Conservation (phyloP, 129 eudicot species). For the Lonicera japonica region DNA sequence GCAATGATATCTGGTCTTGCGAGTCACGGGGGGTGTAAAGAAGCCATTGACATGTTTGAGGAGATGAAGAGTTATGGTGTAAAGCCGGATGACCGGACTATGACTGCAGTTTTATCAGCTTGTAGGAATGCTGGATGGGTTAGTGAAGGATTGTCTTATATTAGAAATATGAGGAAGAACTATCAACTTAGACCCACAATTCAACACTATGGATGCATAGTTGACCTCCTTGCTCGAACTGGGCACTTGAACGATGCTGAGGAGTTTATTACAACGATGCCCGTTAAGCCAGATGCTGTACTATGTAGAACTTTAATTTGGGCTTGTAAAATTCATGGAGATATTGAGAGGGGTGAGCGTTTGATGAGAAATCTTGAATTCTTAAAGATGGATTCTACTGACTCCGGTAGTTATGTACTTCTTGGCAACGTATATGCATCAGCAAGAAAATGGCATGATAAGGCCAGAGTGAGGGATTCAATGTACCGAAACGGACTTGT, state of each 20-base stretch:
- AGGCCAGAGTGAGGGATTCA: constrained; percentile 27
- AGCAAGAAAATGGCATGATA: constrained; percentile 39
- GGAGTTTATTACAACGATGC: constrained; percentile 38
- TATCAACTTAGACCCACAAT: constrained; percentile 37
- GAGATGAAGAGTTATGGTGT: constrained; percentile 22
- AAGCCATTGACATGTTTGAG: constrained; percentile 37
- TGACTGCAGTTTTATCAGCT: constrained; percentile 38
- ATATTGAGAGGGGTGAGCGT: constrained; percentile 11
- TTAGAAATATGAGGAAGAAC: constrained; percentile 22
- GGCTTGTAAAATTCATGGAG: constrained; percentile 45
- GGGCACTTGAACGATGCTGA: constrained; percentile 51
- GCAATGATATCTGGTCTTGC: constrained; percentile 51
- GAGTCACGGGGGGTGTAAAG: constrained; percentile 36
- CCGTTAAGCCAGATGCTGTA: constrained; percentile 35
- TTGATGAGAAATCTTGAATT: constrained; percentile 28
- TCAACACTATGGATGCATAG: constrained; percentile 54
- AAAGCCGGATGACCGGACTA: constrained; percentile 43
- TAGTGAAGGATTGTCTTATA: constrained; percentile 24
- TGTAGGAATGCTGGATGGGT: constrained; percentile 48
- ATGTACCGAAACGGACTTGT: constrained; percentile 31
- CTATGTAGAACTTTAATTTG: constrained; percentile 45
- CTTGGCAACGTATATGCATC: constrained; percentile 41
- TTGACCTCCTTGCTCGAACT: constrained; percentile 46
- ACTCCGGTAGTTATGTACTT: constrained; percentile 34
- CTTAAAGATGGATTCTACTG: constrained; percentile 17